A percentile compares a stretch with the other conserved stretches of the same genome.
Evolutionary conservation across 139 green algal species (phyloP).

Genomic region (Picochlorum sp.): DNA sequence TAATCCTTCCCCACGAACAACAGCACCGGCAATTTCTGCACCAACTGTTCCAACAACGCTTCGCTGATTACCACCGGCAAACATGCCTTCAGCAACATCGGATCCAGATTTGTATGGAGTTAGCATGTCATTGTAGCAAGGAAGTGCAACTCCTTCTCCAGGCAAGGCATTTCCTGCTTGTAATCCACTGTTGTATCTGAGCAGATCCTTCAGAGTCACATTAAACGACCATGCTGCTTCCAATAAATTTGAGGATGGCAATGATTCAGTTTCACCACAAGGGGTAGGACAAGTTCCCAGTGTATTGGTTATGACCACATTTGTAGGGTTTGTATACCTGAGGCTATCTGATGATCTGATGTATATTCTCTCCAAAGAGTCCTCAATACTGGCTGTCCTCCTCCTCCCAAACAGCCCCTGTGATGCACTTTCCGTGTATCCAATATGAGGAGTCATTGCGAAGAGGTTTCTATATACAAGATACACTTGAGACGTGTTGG

Average conservation of each 20-base stretch:
- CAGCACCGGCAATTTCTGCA: slow-evolving; percentile 11
- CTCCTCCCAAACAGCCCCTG: no score
- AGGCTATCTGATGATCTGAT: not conserved
- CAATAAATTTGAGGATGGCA: slow-evolving; percentile 21
- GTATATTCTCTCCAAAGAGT: not conserved
- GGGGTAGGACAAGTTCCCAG: slow-evolving; percentile 17
- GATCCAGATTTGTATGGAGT: not conserved
- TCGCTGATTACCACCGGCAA: slow-evolving; percentile 18
- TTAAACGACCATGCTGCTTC: slow-evolving; percentile 18
- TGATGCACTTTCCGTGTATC: no score
- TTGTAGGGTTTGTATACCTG: not conserved
- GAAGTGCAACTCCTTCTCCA: slow-evolving; percentile 5
- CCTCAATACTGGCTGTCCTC: no score
- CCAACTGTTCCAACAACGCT: not conserved
- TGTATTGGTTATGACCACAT: slow-evolving; percentile 29
- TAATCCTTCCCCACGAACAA: slow-evolving; percentile 2
- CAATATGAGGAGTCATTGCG: not conserved
- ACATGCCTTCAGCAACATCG: not conserved
- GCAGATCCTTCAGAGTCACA: slow-evolving; percentile 21
- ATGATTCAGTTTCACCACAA: slow-evolving; percentile 4
- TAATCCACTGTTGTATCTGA: slow-evolving; percentile 14
- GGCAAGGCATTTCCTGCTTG: not conserved
- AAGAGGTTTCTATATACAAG: slow-evolving; percentile 12
- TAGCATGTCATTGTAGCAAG: slow-evolving; percentile 14
- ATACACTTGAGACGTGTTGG: slow-evolving; percentile 6